A percentile compares a stretch with the other conserved stretches of the same genome.
phyloP scores from a whole-genome alignment of 257 asterid genomes.

The Mentha longifolia region DNA sequence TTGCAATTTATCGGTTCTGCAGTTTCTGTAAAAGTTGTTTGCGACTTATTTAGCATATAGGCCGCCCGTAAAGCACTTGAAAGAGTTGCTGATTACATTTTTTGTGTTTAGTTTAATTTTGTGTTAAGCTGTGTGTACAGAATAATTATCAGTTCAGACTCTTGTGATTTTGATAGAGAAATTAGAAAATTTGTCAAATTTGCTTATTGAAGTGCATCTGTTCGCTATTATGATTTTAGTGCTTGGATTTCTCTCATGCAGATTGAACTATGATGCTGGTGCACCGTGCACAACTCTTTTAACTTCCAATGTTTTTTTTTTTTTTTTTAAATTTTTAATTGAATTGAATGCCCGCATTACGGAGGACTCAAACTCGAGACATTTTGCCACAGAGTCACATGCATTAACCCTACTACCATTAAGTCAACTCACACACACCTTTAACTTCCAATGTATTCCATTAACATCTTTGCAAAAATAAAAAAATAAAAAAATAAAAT shows the following conservation, averaged over 20 bases:
- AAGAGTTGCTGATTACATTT: not conserved
- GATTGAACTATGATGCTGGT: not conserved
- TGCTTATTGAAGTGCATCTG: not conserved
- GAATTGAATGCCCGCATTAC: no score
- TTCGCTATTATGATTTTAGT: not conserved
- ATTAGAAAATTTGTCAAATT: not conserved
- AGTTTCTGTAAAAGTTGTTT: not conserved
- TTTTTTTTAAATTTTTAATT: no score
- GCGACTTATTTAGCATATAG: not conserved
- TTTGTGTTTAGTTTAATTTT: not conserved
- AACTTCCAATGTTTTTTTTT: no score
- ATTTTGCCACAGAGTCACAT: no score
- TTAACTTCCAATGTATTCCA: no score
- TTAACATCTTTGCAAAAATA: no score
- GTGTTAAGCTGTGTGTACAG: not conserved
- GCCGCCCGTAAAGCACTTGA: not conserved
- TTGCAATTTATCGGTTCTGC: no score
- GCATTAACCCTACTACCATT: no score
- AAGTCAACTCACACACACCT: no score
- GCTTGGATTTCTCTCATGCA: conserved; percentile 14
- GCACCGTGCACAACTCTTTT: no score
- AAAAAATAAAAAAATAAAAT: no score
- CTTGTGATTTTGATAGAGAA: conserved; percentile 1
- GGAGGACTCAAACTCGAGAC: no score
- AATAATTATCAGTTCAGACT: not conserved